Conservation (phyloP, 495 filamentous ascomycete species). For the Aspergillus sclerotiicarbonarius region DNA sequence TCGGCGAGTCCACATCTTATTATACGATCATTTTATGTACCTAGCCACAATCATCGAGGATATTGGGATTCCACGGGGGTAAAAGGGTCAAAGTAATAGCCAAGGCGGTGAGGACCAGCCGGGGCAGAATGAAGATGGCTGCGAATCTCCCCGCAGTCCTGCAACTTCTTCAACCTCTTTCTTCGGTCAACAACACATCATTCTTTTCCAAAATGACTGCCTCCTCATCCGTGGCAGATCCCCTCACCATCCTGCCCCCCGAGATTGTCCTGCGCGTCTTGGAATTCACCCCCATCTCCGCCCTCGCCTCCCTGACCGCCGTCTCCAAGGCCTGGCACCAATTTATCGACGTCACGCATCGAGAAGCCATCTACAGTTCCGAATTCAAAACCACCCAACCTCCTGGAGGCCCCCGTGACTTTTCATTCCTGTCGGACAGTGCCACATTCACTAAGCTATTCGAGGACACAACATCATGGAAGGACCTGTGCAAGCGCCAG, state of each 20-base stretch:
- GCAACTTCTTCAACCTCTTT: background rate
- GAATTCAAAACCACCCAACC: constrained; percentile 28
- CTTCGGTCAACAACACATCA: background rate
- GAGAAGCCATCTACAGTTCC: constrained; percentile 38
- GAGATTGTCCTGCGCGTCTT: constrained; percentile 39
- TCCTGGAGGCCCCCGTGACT: constrained; percentile 19
- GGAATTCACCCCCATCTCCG: constrained; percentile 33
- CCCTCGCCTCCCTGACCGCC: constrained; percentile 32
- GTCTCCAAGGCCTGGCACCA: constrained; percentile 39
- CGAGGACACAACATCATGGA: constrained; percentile 32
- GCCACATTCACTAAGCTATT: constrained; percentile 26
- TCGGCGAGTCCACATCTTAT: too few species aligned
- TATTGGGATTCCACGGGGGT: too few species aligned
- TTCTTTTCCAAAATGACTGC: background rate
- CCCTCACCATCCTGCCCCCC: constrained; percentile 33
- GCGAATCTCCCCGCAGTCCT: background rate
- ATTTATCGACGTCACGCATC: constrained; percentile 43
- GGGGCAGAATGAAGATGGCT: background rate
- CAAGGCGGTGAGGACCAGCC: background rate
- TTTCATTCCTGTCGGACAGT: constrained; percentile 21
- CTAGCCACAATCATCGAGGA: too few species aligned
- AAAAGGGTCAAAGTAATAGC: background rate
- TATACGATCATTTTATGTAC: too few species aligned
- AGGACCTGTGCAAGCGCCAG: constrained; percentile 38
- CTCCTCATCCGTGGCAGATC: constrained; percentile 21